Evolutionary conservation across 345 rosid genomes (phyloP).

Genomic region (Populus ilicifolia): DNA sequence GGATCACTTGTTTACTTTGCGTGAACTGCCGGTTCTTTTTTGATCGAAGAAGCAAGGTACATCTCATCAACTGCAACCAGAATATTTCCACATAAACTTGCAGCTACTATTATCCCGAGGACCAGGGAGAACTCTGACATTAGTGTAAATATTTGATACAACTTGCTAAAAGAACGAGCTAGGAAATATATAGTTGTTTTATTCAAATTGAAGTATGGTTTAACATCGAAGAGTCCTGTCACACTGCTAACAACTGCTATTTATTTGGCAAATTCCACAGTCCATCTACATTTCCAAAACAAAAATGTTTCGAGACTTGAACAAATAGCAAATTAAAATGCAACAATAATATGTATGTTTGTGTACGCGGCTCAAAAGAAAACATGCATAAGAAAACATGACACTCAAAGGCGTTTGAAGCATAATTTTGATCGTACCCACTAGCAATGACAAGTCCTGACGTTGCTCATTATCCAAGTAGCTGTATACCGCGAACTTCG

Average conservation of each 20-base stretch:
- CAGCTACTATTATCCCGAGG: neutral
- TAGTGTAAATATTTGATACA: neutral
- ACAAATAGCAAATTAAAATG: neutral
- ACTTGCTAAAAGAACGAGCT: neutral
- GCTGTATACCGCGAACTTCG: too few relatives aligned
- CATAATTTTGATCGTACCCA: too few relatives aligned
- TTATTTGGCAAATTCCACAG: neutral
- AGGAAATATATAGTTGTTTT: neutral
- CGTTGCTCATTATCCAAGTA: too few relatives aligned
- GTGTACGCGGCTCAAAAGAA: neutral
- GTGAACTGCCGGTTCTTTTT: conserved; percentile 53
- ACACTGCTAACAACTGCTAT: neutral
- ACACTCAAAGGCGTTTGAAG: too few relatives aligned
- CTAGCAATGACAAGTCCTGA: too few relatives aligned
- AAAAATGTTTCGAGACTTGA: neutral
- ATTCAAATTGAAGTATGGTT: neutral
- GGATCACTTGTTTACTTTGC: conserved; percentile 51
- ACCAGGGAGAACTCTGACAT: neutral
- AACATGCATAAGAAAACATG: neutral
- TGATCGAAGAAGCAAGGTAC: conserved; percentile 65
- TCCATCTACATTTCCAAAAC: neutral
- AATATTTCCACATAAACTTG: neutral
- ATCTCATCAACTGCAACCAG: conserved; percentile 60
- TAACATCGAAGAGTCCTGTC: neutral
- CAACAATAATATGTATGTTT: neutral